Evolutionary conservation across 1,139 yeast genomes (phyloP).

Genomic region (Blastobotrys elegans): DNA sequence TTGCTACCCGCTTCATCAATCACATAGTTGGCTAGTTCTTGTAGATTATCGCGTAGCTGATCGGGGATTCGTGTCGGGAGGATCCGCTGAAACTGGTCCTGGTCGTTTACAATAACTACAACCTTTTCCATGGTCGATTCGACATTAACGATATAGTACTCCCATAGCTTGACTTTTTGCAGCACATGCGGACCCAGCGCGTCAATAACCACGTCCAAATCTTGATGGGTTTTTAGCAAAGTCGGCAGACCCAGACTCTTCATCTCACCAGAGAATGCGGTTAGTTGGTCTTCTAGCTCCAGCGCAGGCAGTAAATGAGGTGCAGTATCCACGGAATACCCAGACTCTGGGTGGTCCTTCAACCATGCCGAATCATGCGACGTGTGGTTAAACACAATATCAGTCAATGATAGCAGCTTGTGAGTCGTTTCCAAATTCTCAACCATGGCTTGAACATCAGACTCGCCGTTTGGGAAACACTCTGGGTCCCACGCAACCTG

Average conservation of each 20-base stretch:
- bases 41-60: conserved; percentile 37
- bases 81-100: conserved; percentile 26
- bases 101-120: conserved; percentile 26
- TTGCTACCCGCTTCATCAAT: conserved; percentile 39
- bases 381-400: conserved; percentile 92
- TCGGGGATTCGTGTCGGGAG: conserved; percentile 41
- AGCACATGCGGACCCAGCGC: conserved; percentile 67
- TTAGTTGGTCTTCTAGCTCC: conserved; percentile 66
- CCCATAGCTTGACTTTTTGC: conserved; percentile 71
- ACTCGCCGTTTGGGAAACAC: conserved; percentile 47
- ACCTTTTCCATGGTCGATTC: conserved; percentile 31
- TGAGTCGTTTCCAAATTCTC: conserved; percentile 49
- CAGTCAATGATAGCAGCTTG: conserved; percentile 73
- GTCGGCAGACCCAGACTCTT: conserved; percentile 57
- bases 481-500: conserved; percentile 71
- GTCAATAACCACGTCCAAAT: conserved; percentile 54
- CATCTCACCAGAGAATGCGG: conserved; percentile 58
- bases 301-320: conserved; percentile 84
- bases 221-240: conserved; percentile 40
- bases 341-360: conserved; percentile 79
- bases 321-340: conserved; percentile 80
- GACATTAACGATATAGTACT: conserved; percentile 69
- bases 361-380: conserved; percentile 89
- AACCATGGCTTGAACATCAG: conserved; percentile 47
- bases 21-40: conserved; percentile 49